These are phyloP conservation scores for Capsicum chinense DNA, from an alignment of 257 asterid genomes.

Conservation along the genomic window DNA sequence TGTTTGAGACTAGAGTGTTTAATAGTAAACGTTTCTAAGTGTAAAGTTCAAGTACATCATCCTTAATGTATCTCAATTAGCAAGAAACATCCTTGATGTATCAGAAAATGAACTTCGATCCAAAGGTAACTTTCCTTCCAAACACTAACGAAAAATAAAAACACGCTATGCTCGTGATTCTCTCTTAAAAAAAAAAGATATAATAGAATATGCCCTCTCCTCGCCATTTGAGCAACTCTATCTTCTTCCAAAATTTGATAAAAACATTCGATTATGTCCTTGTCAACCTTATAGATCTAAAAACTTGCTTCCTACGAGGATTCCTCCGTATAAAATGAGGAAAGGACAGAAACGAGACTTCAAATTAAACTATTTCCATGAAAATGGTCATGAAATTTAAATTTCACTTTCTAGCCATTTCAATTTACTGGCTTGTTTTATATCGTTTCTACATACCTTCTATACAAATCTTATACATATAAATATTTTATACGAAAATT, in stretches of 20 bases:
- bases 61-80: not conserved
- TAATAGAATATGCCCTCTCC: not conserved
- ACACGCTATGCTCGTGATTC: not conserved
- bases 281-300: not conserved
- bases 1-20: not conserved
- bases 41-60: conserved; percentile 12
- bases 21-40: conserved; percentile 4
- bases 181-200: not conserved
- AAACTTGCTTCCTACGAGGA: not conserved
- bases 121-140: not conserved
- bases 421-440: too few relatives aligned
- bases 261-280: not conserved
- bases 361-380: too few relatives aligned
- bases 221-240: not conserved
- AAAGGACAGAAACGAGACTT: too few relatives aligned
- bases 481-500: too few relatives aligned
- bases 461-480: too few relatives aligned
- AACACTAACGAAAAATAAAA: not conserved
- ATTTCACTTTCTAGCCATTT: too few relatives aligned
- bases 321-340: not conserved
- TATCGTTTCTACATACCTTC: too few relatives aligned
- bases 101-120: not conserved
- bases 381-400: too few relatives aligned
- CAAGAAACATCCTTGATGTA: not conserved
- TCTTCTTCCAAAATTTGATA: conserved; percentile 9